Base-by-base conservation (phyloP, 2,329 filamentous ascomycete genomes). In the Beauveria sp. region DNA sequence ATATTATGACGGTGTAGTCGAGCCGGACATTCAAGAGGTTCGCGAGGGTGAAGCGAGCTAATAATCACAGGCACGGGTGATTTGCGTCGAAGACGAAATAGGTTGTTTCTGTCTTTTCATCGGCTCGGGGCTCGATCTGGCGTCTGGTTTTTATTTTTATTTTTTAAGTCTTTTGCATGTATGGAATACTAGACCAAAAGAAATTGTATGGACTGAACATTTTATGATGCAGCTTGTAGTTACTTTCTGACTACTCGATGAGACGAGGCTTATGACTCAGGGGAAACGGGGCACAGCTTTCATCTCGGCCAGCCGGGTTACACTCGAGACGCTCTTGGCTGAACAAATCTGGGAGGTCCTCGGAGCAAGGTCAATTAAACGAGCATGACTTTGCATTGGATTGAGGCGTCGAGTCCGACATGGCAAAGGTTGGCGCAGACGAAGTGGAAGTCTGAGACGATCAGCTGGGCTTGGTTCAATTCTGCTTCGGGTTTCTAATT, bases 21-120 rank as follows among this genome's bases (percentile, higher is more conserved):
- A 74, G 54, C 69, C 71, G 34, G 72, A 74, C 53, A 74, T 74
- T 41, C 63, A 72, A 61, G 73, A 75, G 61, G 70, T 74, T 9
- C 68, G 71, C 46, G 72, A 73, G 63, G 71, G 69, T 18, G 72
- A 73, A 12, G 54, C 54, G 48, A 58, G 22, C 18, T 61, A 53
- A 48, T 10, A 18, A 16, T 24, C 22, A 9, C 26, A 44, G 26
- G 46, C 16, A 53, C 18, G 46, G 14, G 22, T 26, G 20, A 30
- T 28, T 59, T 18, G 34, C 26, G 51, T 41, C 16, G 34, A 20
- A 24, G 20, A 53, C 20, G 20, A 40, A 53, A 28, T 34, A 24
- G 12, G 14, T 24, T 57, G 22, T 41, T 16, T 47, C n/a, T 56
- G 34, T 59, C 24, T 47, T 41, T 41, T 26, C 26, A 26, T 24